These are phyloP conservation scores for Triangularia setosa DNA, from an alignment of 2,329 filamentous ascomycete species.

Conservation along the genomic window DNA sequence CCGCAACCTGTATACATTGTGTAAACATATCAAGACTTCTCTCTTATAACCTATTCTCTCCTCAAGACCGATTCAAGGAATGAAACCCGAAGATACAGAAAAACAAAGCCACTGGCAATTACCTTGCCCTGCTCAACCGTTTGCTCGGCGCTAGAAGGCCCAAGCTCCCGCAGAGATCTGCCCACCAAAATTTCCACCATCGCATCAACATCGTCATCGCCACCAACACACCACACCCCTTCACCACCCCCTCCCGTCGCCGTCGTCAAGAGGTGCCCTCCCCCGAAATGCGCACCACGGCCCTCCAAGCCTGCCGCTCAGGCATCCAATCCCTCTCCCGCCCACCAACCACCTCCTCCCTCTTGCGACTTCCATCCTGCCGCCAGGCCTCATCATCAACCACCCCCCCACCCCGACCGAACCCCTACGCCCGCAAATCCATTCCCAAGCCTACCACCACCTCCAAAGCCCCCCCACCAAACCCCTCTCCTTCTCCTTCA, in stretches of 20 bases:
- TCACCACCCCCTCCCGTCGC: not conserved
- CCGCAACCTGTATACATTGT: constrained; percentile 1
- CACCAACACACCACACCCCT: constrained; percentile 4
- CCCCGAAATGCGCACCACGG: constrained; percentile 23
- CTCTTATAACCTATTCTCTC: not conserved
- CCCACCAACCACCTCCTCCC: constrained; percentile 2
- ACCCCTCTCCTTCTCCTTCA: constrained; percentile 3
- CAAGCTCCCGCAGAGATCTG: constrained; percentile 1
- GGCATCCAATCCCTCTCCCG: constrained; percentile 8
- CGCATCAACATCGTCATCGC: constrained; percentile 6
- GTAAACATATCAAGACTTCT: not conserved
- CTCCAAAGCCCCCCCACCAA: not conserved
- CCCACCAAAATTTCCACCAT: constrained; percentile 8
- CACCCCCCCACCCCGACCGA: constrained; percentile 2
- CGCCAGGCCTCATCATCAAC: not conserved
- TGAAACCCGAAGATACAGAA: not conserved
- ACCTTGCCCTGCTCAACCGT: not conserved
- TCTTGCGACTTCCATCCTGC: constrained; percentile 5
- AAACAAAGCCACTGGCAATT: not conserved
- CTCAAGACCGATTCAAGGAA: not conserved
- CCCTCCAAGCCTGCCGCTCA: constrained; percentile 21
- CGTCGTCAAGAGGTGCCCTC: not conserved
- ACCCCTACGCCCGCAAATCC: not conserved
- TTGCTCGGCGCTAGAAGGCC: not conserved
- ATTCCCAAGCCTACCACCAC: not conserved